A percentile compares a stretch with the other conserved stretches of the same genome.
Evolutionary conservation across 2,329 filamentous ascomycete genomes (phyloP).

Genomic region (Shiraia sp.): DNA sequence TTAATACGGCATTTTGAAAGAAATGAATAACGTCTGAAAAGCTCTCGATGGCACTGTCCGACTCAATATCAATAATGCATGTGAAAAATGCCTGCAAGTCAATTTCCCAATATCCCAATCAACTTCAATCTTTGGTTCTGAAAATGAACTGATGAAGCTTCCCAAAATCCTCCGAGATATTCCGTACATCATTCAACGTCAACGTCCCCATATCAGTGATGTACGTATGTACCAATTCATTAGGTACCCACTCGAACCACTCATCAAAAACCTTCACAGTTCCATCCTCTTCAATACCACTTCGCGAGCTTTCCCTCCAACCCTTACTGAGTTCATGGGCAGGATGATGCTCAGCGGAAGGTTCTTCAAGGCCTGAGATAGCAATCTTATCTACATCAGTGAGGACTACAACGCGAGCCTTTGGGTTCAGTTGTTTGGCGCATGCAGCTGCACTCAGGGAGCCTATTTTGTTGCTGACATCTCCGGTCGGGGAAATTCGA

Average conservation of each 20-base stretch:
- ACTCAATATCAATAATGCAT: no score
- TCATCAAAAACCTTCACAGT: slow-evolving; percentile 46
- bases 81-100: not conserved
- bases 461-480: slow-evolving; percentile 69
- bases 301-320: slow-evolving; percentile 47
- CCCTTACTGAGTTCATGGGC: slow-evolving; percentile 53
- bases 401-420: slow-evolving; percentile 58
- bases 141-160: slow-evolving; percentile 27
- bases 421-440: slow-evolving; percentile 54
- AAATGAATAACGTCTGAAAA: not conserved
- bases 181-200: slow-evolving; percentile 17
- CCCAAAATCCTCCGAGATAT: slow-evolving; percentile 12
- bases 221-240: slow-evolving; percentile 31
- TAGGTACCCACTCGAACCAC: slow-evolving; percentile 40
- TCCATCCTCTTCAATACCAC: slow-evolving; percentile 22
- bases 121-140: slow-evolving; percentile 3
- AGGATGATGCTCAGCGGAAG: slow-evolving; percentile 45
- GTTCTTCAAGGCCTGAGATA: not conserved
- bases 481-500: slow-evolving; percentile 60
- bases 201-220: slow-evolving; percentile 33
- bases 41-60: not conserved
- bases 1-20: slow-evolving; percentile 23
- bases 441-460: slow-evolving; percentile 63
- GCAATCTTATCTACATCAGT: slow-evolving; percentile 67
- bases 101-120: not conserved